Conservation (phyloP, 345 rosid genomes). For the Rhodomyrtus tomentosa region DNA sequence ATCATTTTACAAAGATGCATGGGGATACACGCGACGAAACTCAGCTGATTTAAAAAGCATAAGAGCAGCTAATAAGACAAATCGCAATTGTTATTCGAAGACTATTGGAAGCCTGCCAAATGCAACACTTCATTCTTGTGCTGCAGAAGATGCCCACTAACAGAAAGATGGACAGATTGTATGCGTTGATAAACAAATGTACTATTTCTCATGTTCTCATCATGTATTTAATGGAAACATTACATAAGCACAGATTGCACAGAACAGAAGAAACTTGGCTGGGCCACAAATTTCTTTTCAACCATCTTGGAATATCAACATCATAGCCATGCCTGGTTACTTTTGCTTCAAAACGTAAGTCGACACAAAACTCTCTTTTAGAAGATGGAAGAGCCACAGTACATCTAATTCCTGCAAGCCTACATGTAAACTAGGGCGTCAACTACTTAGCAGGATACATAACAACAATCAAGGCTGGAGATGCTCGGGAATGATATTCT, state of each 20-base stretch:
- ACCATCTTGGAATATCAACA: not conserved
- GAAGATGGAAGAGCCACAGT: not conserved
- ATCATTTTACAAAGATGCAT: not conserved
- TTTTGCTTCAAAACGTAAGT: not conserved
- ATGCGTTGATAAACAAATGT: not conserved
- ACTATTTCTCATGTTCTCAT: not conserved
- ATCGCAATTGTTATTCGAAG: not conserved
- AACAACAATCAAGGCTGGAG: not conserved
- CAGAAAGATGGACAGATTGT: not conserved
- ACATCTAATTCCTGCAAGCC: not conserved
- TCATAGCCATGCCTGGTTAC: not conserved
- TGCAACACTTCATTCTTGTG: not conserved
- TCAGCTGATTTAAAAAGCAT: not conserved
- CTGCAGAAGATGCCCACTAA: not conserved
- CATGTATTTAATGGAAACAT: not conserved
- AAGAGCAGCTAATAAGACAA: not conserved
- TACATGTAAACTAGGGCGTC: not conserved
- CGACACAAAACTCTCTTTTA: not conserved
- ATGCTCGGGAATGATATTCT: not conserved
- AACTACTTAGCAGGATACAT: not conserved
- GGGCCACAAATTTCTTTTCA: not conserved
- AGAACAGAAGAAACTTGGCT: not conserved
- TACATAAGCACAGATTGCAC: not conserved
- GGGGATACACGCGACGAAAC: not conserved
- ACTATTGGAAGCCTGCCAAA: not conserved